Base-by-base conservation (phyloP, 352 stramenopile species). In the Pilasporangium apinafurcum region DNA sequence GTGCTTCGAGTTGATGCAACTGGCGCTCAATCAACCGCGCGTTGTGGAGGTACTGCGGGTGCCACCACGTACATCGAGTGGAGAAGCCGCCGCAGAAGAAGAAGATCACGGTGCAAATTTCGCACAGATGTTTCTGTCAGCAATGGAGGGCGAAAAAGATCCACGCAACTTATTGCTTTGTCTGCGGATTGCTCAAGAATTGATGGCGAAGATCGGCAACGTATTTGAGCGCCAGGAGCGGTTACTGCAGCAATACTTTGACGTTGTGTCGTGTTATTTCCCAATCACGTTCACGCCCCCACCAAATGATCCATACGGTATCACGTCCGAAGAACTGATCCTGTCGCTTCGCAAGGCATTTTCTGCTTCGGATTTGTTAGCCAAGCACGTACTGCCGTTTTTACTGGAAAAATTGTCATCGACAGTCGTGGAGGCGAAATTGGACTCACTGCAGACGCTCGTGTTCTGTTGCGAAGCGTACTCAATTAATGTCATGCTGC, bases 191-290 rank as follows among this genome's bases (percentile, higher is more conserved):
- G 68, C 80, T 14, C 61, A 64, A 13, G 64, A 73, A 37, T 52
- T 92, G 21, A 58, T 92, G 55, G 44, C 48, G 43, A 66, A 68
- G 37, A 63, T 93, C 18, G 64, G 70, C 39, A 37, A 47, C 1
- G 68, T 86, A 41, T 92, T 93, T 44, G 74, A 71, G 10, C 56
- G 56, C 33, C 68, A 77, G 32, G 82, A 85, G n/a, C 59, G 62
- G 17, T 47, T 88, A 25, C 56, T 87, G 49, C 64, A 90, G 59
- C 78, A 90, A 39, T 90, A 94, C 48, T 95, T 96, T 39, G 80
- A 95, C 40, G 62, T 91, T n/a, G 81, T 86, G 17, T 92, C 84
- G 25, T 95, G 84, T 63, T 96, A 96, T 53, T 96, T 95, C 36
- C 86, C 86, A 4, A 95, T 96, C 46, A 96, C 88, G 48, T 96